Percentiles rank a stretch among this genome's conserved stretches.
phyloP scores from a whole-genome alignment of 1,284 basidiomycete species.

The Grifola frondosa region DNA sequence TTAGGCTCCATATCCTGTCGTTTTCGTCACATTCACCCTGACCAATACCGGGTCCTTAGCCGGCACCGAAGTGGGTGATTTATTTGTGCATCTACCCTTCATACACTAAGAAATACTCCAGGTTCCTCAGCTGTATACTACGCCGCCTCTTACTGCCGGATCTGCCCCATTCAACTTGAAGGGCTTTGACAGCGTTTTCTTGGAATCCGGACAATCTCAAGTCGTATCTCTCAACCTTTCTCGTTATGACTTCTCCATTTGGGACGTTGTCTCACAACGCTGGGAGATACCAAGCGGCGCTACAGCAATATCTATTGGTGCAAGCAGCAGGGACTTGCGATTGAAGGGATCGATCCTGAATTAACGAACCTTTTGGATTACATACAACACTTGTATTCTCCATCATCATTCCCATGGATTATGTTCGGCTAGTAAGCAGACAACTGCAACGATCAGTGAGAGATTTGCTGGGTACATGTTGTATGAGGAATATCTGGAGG shows the following conservation, averaged over 20 bases:
- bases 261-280: slow-evolving; percentile 28
- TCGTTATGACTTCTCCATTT: slow-evolving; percentile 51
- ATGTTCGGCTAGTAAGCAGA: too few relatives aligned
- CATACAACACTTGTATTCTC: too few relatives aligned
- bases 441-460: too few relatives aligned
- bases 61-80: slow-evolving; percentile 36
- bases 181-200: slow-evolving; percentile 62
- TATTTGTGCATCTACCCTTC: not conserved
- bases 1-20: slow-evolving; percentile 32
- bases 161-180: slow-evolving; percentile 64
- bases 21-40: slow-evolving; percentile 34
- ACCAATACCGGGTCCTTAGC: slow-evolving; percentile 35
- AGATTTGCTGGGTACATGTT: too few relatives aligned
- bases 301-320: slow-evolving; percentile 29
- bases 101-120: too few relatives aligned
- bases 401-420: too few relatives aligned
- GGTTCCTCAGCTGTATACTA: slow-evolving; percentile 68
- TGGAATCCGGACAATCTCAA: slow-evolving; percentile 46
- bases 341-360: slow-evolving; percentile 33
- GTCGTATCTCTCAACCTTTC: slow-evolving; percentile 57
- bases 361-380: slow-evolving; percentile 11
- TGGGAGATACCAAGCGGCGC: slow-evolving; percentile 27
- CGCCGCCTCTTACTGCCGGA: slow-evolving; percentile 52
- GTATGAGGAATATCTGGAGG: too few relatives aligned
- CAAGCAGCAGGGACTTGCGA: slow-evolving; percentile 30